Conservation (phyloP, 1,139 yeast species). For the Citeromyces siamensis region DNA sequence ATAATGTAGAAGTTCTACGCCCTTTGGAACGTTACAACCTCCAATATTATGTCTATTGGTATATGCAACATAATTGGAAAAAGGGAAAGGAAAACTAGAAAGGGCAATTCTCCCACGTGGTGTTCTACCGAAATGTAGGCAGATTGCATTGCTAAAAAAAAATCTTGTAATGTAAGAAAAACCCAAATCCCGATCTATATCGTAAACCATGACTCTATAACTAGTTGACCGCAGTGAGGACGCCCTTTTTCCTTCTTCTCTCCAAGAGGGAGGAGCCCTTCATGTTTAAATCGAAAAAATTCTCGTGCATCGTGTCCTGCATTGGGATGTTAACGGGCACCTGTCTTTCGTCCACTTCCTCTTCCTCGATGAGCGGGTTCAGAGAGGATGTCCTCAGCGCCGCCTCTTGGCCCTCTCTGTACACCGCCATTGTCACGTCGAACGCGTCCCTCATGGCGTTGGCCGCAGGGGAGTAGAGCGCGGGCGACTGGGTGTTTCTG, state of each 20-base stretch:
- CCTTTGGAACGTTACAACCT: too few species aligned
- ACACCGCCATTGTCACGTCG: slow-evolving; percentile 90
- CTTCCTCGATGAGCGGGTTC: slow-evolving; percentile 13
- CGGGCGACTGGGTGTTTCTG: slow-evolving; percentile 6
- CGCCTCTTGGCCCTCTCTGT: slow-evolving; percentile 83
- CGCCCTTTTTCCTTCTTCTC: slow-evolving; percentile 46
- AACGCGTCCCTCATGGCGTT: slow-evolving; percentile 90
- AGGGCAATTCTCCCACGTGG: too few species aligned
- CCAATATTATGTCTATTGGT: too few species aligned
- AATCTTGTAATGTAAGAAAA: too few species aligned
- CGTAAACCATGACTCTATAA: too few species aligned
- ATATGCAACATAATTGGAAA: too few species aligned
- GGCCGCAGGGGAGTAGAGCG: slow-evolving; percentile 72
- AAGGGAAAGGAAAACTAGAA: too few species aligned
- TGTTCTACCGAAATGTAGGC: too few species aligned
- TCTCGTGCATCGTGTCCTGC: slow-evolving; percentile 10
- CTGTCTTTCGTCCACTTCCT: slow-evolving; percentile 5
- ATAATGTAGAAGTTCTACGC: too few species aligned
- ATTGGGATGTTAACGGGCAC: neutral
- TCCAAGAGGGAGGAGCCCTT: slow-evolving; percentile 75
- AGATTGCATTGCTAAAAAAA: too few species aligned
- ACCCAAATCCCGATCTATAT: too few species aligned
- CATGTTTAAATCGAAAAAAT: slow-evolving; percentile 56
- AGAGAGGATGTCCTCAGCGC: slow-evolving; percentile 23
- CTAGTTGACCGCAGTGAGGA: slow-evolving; percentile 9